Base-by-base conservation (phyloP, 169 alveolate species). In the Eimeria acervulina region DNA sequence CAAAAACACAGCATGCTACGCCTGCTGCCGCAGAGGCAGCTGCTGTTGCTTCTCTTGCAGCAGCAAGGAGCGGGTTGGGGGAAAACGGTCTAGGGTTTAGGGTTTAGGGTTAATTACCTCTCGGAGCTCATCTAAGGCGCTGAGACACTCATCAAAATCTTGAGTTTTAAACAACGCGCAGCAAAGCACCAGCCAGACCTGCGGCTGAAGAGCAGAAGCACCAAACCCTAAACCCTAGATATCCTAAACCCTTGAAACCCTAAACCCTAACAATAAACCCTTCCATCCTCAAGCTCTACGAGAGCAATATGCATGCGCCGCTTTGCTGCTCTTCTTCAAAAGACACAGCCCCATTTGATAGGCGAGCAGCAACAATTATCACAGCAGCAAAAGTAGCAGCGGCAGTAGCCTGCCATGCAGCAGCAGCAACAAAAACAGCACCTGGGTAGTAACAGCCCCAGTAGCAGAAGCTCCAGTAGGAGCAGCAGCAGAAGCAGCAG, bases 101-200 rank as follows among this genome's bases (percentile, higher is more conserved):
- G 59, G 59, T 17, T 31, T 26, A 26, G 80, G 80, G 80, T 68
- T 51, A 51, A 51, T 90, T 51, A 90, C 95, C 63, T 90, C 59
- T 51, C 44, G 59, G 38, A 90, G 78, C 21, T 72, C 88, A 33
- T 70, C 89, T 28, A 90, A 51, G 61, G 74, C 38, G 55, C 40
- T 36, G 19, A 51, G 70, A 19, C 72, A 44, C 5, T 52, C 17
- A 59, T 26, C 90, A 36, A 90, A 90, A 10, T 51, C 85, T n/a
- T 90, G 28, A 10, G 66, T 44, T 33, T 74, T 74, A 61, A 36
- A 90, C 15, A 90, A 87, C 6, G 42, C 95, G 66, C 95, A 90
- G 28, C 78, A 31, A 10, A 74, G 21, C 31, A 90, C 85, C 63
- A 90, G 63, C 95, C 95, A 90, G 26, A 61, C 47, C 61, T 90